Evolutionary conservation across 108 stramenopile genomes (phyloP), one percentile per base, ranked within the genome.

Genomic region (Nitzschia sp.): DNA sequence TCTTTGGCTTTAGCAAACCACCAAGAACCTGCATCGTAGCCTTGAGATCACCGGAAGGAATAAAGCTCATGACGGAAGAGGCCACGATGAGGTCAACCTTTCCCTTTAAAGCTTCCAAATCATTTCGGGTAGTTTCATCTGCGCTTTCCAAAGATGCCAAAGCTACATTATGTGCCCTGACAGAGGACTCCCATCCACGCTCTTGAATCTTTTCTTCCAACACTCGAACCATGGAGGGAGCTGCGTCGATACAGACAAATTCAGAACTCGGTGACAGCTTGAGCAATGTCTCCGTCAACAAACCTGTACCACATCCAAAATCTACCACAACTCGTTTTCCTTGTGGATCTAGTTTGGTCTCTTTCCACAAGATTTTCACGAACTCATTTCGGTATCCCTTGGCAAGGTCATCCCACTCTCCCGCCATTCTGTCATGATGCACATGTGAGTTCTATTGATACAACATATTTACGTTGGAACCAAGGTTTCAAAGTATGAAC

Each of bases 241-340:
- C 52, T 0, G 73, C 72, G 61, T 82, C 81, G 21, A 82, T 61
- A 50, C 72, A 77, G 8, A 82, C 51, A 9, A 78, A 57, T 17
- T 60, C 20, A 10, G 19, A 29, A 12, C 51, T n/a, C 8, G 60
- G 60, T 1, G 24, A 40, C 8, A 53, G 9, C 22, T 22, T 26
- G 2, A 62, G 63, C 54, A 82, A 17, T 0, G 12, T 12, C 7
- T 82, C 77, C 21, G 77, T 67, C 48, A 82, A 42, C 21, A 82
- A 42, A 20, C 81, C 81, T 9, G 77, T 82, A 11, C 77, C 81
- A 56, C 81, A 82, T 6, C 81, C 81, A 72, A 82, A 82, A 55
- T 82, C 81, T 14, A 82, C 17, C 0, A 82, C 71, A 8, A 56
- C 53, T 29, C 72, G 51, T 43, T 57, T 70, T 24, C 51, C 53